Evolutionary conservation across 805 yeast genomes (phyloP), one percentile per base, ranked within the genome.

Genomic region (Kodamaea kaohsiungensis): DNA sequence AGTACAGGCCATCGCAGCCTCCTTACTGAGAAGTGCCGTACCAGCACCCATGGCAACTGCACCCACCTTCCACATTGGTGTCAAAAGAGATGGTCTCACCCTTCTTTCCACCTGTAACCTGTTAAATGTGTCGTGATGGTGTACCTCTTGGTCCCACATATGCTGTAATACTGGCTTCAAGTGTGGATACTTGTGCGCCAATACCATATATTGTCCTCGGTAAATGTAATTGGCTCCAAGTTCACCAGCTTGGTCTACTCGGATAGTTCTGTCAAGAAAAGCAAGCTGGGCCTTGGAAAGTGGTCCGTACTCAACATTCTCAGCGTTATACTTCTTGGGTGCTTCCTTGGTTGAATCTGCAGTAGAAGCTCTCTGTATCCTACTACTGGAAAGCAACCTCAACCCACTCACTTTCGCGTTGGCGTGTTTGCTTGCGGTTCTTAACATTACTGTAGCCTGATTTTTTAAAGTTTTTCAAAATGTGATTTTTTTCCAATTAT

Each of bases 1-100:
- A 0, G 99, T 95, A 68, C 99, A 95, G 1, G 99, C 98, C 99
- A 95, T 95, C 1, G 99, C 98, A 1, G 97, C 98, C 67, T 93
- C 97, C 65, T 91, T 90, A 15, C 97, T 87, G 58, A 91, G 71
- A 52, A 88, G 62, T 0, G 97, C 98, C 0, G 98, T 95, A 1
- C 86, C 88, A 1, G 84, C 83, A 2, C 99, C 99, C 75, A 95
- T 78, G 0, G 86, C 85, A 49, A 88, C 78, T 0, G 99, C 98
- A 2, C 98, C 98, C 0, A 82, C 70, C 67, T 89, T 91, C 99
- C 99, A 95, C 1, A 90, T 63, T 1, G 99, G 99, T 0, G 98
- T 92, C 42, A 95, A 70, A 13, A 95, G 63, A 0, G 97, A 90
- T 2, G 99, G 99, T 62, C 99, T 82, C 1, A 92, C 96, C 49